Evolutionary conservation across 208 protist species (phyloP), one percentile per base, ranked within the genome.

Genomic region (Leishmania braziliensis): DNA sequence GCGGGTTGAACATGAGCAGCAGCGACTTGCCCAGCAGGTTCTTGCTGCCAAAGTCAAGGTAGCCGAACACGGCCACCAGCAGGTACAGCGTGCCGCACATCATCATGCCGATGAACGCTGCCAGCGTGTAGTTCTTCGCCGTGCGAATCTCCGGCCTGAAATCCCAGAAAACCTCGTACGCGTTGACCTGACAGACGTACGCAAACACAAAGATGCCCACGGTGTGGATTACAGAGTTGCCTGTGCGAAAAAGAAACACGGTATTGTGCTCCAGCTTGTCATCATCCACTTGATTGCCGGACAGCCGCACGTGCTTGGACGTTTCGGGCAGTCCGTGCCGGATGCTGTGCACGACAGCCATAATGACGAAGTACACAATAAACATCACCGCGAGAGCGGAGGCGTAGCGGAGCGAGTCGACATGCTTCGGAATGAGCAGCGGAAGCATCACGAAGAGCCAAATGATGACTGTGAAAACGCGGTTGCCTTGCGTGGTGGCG

Each of bases 391-490:
- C 92, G 73, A 93, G 36, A 9, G 84, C 68, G n/a, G 90, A 93
- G 43, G 87, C 77, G 79, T 92, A 90, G 39, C 90, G 88, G 18
- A 95, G 87, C 3, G 88, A 90, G 84, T 95, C 87, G 78, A 95
- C 82, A 50, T 88, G 79, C 78, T 92, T 92, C 33, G 89, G 90
- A 46, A 93, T 79, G n/a, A 86, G 83, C 69, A 94, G 70, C 26
- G 92, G 88, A n/a, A 95, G 68, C 92, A 95, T 94, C 43, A 83
- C 43, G 69, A 78, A 78, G 8, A 86, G n/a, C 90, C 90, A 93
- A 2, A 91, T 69, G 33, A 89, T 26, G 48, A 39, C 53, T 23
- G 83, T 89, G 20, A 93, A 46, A 23, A 90, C 50, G 54, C 83
- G 86, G 20, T 63, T 75, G 9, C 87, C 87, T 6, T 78, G 73